Conservation (phyloP, 345 rosid species). For the Eutrema yunnanense region DNA sequence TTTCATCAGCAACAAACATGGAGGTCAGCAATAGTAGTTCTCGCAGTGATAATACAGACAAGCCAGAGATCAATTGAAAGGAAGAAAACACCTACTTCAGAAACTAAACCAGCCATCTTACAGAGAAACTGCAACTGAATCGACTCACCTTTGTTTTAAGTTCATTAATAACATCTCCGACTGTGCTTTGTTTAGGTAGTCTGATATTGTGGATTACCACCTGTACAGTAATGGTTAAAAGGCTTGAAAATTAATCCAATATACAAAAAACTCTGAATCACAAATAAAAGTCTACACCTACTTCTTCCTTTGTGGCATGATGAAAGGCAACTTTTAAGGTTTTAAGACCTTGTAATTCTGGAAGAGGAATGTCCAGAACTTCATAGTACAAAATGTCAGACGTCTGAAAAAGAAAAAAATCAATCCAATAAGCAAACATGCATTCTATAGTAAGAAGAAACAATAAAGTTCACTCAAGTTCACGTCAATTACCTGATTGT, state of each 20-base stretch:
- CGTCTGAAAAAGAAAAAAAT: constrained; percentile 37
- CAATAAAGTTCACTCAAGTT: not conserved
- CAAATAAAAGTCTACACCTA: constrained; percentile 29
- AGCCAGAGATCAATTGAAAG: not conserved
- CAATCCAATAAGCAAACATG: constrained; percentile 17
- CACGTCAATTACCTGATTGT: constrained; percentile 62
- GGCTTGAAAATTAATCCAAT: constrained; percentile 1
- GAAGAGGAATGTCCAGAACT: constrained; percentile 93
- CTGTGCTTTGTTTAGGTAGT: constrained; percentile 89
- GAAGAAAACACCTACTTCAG: not conserved
- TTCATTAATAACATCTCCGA: constrained; percentile 85
- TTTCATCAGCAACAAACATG: not conserved
- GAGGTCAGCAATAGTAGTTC: not conserved
- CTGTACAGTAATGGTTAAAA: constrained; percentile 38
- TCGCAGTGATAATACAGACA: not conserved
- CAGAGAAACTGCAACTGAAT: not conserved
- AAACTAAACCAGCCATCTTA: constrained; percentile 7
- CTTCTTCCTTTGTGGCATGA: constrained; percentile 80
- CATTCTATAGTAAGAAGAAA: constrained; percentile 7
- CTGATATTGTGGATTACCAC: constrained; percentile 78
- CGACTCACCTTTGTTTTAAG: constrained; percentile 71
- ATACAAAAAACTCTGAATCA: not conserved
- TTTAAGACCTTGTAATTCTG: constrained; percentile 87
- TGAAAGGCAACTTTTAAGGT: constrained; percentile 84
- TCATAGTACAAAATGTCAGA: constrained; percentile 93